Evolutionary conservation across 164 flowering plant species (phyloP), one percentile per base, ranked within the genome.

Genomic region (Nelumbo lutea): DNA sequence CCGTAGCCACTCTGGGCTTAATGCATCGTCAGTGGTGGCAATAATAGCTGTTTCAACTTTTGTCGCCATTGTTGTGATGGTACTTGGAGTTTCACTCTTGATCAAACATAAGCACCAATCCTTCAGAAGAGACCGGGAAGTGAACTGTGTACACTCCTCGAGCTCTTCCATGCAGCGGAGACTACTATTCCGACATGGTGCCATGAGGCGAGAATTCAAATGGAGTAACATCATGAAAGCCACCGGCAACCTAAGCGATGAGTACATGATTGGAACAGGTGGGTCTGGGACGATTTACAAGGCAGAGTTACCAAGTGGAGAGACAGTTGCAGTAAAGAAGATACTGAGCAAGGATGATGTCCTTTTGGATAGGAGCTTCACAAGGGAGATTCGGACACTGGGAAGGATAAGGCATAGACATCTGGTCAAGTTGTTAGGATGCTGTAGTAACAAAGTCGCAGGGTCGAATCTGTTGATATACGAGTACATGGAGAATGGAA

Each of bases 401-500:
- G 98, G 99, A 62, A 82, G 93, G 80, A 83, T 93, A 71, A 87
- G 87, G 85, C 99, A 96, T 80, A 81, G 99, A 81, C 97, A 88
- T 76, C 81, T 96, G 42, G 95, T 91, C 82, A 90, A 90, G 81
- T 58, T 96, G 70, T 71, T 88, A 66, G 99, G 98, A 8, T 85
- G 82, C 59, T 90, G 97, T 63, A 80, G 85, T 72, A 83, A 75
- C 77, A 82, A 66, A 60, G 82, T 76, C 41, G 84, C 75, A 43
- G 85, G 84, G 3, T 71, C 79, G 0, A 89, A 87, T 73, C 75
- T 92, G 71, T 64, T 96, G 85, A 81, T 96, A 13, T 96, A 96
- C 13, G 97, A 96, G 71, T 96, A 87, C 77, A 96, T 96, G 99
- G 93, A 85, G 77, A 90, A 90, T 56, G 99, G 99, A 61, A 90